Base-by-base conservation (phyloP, 2,329 filamentous ascomycete genomes). In the Setomelanomma holmii region DNA sequence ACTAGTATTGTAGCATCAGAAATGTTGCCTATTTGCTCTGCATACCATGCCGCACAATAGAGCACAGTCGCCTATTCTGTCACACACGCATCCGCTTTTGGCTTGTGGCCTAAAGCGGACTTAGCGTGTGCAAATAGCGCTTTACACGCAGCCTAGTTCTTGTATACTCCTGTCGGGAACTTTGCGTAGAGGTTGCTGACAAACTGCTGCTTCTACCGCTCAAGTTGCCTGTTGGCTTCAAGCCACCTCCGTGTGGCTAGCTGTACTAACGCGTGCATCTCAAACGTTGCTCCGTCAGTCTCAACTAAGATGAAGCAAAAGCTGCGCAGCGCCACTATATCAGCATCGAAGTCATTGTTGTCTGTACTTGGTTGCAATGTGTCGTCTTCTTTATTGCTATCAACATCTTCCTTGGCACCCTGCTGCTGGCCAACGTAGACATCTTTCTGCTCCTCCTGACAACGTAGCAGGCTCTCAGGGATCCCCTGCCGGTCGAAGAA, bases 1-100 rank as follows among this genome's bases (percentile, higher is more conserved):
- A 16, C 45, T 21, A 54, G 24, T 14, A 16, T 42, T 38, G 40
- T 40, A 21, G 51, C 46, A 5, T 38, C 19, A 17, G 35, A 7
- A 20, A 4, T 2, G 14, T 30, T 30, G 27, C 27, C 27, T 30
- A 30, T 6, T 6, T 6, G 3, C 3, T 3, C 5, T 30, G 27
- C 3, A 30, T 3, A 30, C 27, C 27, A 30, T 30, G 27, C 27
- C 14, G 27, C 27, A 10, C 27, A 14, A 14, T 4, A 30, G 14
- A 30, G 27, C 14, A 30, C 10, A 10, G 27, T 2, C 10, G 27
- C 27, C 27, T 14, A 30, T 6, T 6, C 27, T 6, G 5, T 14
- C 14, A 10, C 10, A 8, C 10, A 30, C 5, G 3, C 27, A 8
- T 30, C 27, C 3, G 10, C 27, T 30, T 30, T 14, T 30, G 27